Evolutionary conservation across 495 filamentous ascomycete genomes (phyloP).

Genomic region (Annulohypoxylon maeteangense): DNA sequence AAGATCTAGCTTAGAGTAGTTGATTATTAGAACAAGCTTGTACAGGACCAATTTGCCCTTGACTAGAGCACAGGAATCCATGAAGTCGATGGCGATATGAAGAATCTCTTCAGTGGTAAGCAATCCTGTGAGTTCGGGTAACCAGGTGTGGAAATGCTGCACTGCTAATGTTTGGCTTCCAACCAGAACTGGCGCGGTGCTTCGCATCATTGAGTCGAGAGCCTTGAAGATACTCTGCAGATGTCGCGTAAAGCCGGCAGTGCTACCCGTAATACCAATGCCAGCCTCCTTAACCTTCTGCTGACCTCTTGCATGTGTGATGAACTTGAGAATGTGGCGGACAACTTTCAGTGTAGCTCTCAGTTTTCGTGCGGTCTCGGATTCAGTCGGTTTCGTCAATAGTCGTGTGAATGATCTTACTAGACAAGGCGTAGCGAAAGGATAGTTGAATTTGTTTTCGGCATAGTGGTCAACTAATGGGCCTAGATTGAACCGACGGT

Average conservation of each 20-base stretch:
- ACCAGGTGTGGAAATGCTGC: conserved; percentile 96
- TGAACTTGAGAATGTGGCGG: conserved; percentile 91
- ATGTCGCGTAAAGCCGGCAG: conserved; percentile 82
- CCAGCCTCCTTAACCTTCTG: conserved; percentile 89
- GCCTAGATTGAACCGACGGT: conserved; percentile 89
- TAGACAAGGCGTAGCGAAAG: conserved; percentile 91
- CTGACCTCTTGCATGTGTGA: conserved; percentile 86
- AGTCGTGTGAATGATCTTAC: conserved; percentile 87
- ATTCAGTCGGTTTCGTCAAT: conserved; percentile 79
- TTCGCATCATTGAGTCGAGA: conserved; percentile 88
- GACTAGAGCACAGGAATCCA: conserved; percentile 87
- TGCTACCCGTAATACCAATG: conserved; percentile 84
- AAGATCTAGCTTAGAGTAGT: conserved; percentile 81
- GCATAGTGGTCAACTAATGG: conserved; percentile 92
- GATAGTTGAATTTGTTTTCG: conserved; percentile 90
- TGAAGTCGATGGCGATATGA: conserved; percentile 89
- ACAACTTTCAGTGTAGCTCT: conserved; percentile 96
- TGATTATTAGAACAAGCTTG: conserved; percentile 91
- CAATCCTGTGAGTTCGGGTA: conserved; percentile 83
- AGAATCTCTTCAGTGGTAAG: conserved; percentile 86
- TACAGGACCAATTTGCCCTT: conserved; percentile 95
- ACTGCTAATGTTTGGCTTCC: conserved; percentile 95
- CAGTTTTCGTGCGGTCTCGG: conserved; percentile 81
- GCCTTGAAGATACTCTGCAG: conserved; percentile 88
- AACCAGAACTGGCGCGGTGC: conserved; percentile 81